Percentiles rank a stretch among this genome's conserved stretches.
Evolutionary conservation across 441 rosid genomes (phyloP).

Genomic region (Theobroma grandiflorum): DNA sequence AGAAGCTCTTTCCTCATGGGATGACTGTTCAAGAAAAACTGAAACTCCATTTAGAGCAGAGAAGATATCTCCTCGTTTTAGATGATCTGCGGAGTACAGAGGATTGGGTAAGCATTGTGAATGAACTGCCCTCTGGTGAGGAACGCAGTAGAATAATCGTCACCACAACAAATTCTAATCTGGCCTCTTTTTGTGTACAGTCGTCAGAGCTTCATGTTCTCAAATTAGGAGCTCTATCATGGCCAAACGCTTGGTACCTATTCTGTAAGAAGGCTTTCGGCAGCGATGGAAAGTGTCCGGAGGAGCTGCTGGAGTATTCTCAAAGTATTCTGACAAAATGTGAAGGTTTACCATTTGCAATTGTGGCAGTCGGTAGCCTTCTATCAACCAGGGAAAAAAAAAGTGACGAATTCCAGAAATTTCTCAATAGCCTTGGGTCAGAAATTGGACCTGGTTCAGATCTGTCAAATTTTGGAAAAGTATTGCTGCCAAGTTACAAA

Average conservation of each 20-base stretch:
- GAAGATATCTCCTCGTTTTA: not conserved
- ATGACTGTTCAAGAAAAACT: not conserved
- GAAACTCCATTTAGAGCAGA: not conserved
- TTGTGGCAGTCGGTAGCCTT: constrained; percentile 18
- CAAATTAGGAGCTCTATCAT: not conserved
- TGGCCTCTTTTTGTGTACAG: not conserved
- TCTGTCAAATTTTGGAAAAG: not conserved
- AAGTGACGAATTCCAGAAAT: not conserved
- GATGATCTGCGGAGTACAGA: not conserved
- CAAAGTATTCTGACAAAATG: constrained; percentile 21
- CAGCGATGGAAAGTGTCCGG: not conserved
- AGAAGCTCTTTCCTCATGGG: not conserved
- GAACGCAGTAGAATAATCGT: not conserved
- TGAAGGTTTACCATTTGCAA: constrained; percentile 31
- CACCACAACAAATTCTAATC: not conserved
- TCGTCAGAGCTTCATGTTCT: not conserved
- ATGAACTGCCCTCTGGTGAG: not conserved
- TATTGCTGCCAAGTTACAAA: not conserved
- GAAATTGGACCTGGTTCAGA: constrained; percentile 13
- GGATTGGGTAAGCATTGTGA: not conserved
- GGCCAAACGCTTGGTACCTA: not conserved
- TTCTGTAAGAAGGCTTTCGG: constrained; percentile 24
- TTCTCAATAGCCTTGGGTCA: constrained; percentile 25
- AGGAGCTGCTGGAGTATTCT: constrained; percentile 7
- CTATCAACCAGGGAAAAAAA: constrained; percentile 5